Conservation (phyloP, 2,329 filamentous ascomycete genomes). For the Eutypella sp. region DNA sequence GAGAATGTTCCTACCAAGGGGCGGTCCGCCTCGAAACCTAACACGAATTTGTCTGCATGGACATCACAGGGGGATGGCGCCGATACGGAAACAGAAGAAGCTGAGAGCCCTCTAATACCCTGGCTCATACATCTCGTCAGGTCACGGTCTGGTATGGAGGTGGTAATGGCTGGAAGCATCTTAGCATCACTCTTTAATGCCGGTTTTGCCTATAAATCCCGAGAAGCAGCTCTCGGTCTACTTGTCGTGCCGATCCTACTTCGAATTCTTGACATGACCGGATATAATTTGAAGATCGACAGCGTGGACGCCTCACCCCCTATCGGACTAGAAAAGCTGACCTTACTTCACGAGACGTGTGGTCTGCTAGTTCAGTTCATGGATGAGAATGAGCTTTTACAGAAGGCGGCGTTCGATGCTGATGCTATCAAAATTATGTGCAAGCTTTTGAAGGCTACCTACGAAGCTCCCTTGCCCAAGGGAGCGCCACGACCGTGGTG, state of each 20-base stretch:
- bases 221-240: constrained; percentile 60
- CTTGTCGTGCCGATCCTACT: constrained; percentile 68
- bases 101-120: constrained; percentile 66
- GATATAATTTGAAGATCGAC: constrained; percentile 33
- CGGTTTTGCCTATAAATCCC: constrained; percentile 58
- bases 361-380: constrained; percentile 73
- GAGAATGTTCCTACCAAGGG: constrained; percentile 28
- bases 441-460: constrained; percentile 46
- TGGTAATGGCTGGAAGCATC: constrained; percentile 64
- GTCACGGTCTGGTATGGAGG: constrained; percentile 50
- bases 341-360: constrained; percentile 66
- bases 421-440: constrained; percentile 42
- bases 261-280: constrained; percentile 55
- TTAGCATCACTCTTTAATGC: constrained; percentile 65
- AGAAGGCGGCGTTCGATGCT: constrained; percentile 74
- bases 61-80: constrained; percentile 20
- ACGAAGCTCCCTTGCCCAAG: constrained; percentile 37
- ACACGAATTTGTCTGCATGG: constrained; percentile 18
- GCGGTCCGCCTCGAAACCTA: constrained; percentile 23
- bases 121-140: constrained; percentile 66
- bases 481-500: constrained; percentile 32
- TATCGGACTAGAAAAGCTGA: constrained; percentile 37
- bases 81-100: constrained; percentile 46
- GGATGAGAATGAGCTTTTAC: constrained; percentile 70
- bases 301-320: constrained; percentile 14